These are phyloP conservation scores for Coemansia sp. DNA, from an alignment of 192 early-diverging fungal species.

Conservation along the genomic window DNA sequence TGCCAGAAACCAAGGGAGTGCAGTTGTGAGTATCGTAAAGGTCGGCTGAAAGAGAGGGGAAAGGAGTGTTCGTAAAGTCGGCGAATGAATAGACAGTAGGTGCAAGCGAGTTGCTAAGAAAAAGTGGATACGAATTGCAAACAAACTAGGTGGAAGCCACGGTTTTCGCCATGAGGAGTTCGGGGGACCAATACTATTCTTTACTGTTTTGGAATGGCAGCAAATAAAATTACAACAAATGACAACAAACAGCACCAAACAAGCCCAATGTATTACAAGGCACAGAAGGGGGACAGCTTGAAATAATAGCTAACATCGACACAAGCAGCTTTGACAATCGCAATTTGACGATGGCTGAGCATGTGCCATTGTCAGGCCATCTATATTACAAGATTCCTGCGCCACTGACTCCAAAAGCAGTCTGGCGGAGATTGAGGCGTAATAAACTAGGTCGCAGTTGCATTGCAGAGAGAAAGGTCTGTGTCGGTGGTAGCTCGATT, in stretches of 20 bases:
- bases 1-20: not conserved
- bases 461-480: not conserved
- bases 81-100: not conserved
- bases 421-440: not conserved
- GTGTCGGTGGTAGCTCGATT: not conserved
- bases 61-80: not conserved
- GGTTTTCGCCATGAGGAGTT: not conserved
- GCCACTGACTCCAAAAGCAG: constrained; percentile 5
- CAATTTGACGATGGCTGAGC: constrained; percentile 2
- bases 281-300: not conserved
- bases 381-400: not conserved
- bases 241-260: not conserved
- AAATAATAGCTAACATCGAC: not conserved
- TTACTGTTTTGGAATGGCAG: not conserved
- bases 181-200: not conserved
- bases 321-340: not conserved
- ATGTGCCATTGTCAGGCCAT: not conserved
- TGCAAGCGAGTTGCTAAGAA: not conserved
- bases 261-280: not conserved
- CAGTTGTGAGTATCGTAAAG: not conserved
- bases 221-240: constrained; percentile 9
- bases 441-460: not conserved
- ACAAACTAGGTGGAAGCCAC: not conserved
- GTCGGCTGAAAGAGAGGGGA: not conserved
- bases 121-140: not conserved